These are phyloP conservation scores for Microglena sp. DNA, from an alignment of 139 green algal species.

Conservation along the genomic window DNA sequence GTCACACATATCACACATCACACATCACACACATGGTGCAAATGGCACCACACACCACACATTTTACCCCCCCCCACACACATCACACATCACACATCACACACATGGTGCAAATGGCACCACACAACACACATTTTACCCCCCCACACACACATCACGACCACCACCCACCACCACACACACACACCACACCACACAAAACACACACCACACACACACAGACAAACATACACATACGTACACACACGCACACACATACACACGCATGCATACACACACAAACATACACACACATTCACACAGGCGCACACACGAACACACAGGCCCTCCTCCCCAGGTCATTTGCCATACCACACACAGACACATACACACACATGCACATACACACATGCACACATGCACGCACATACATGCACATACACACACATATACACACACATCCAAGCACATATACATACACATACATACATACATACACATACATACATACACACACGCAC, in stretches of 20 bases:
- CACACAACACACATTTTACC: too few relatives aligned
- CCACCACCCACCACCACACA: background rate
- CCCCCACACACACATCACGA: too few relatives aligned
- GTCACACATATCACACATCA: too few relatives aligned
- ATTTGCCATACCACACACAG: background rate
- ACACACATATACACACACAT: constrained; percentile 1
- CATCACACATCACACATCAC: too few relatives aligned
- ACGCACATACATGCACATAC: background rate
- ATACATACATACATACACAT: background rate
- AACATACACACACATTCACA: background rate
- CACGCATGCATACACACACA: background rate
- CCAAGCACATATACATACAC: constrained; percentile 1
- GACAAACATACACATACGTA: background rate
- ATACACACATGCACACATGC: background rate
- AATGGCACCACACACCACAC: too few relatives aligned
- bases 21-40: too few relatives aligned
- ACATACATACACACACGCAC: background rate
- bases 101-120: too few relatives aligned
- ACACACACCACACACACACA: too few relatives aligned
- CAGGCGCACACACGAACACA: background rate
- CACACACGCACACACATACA: constrained; percentile 1
- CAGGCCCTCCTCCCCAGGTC: background rate
- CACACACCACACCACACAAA: background rate
- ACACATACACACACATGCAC: background rate
- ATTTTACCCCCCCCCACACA: too few relatives aligned